A percentile compares a stretch with the other conserved stretches of the same genome.
These are phyloP conservation scores for Thermomyces lanuginosus DNA, from an alignment of 2,329 filamentous ascomycete genomes.

Conservation along the genomic window DNA sequence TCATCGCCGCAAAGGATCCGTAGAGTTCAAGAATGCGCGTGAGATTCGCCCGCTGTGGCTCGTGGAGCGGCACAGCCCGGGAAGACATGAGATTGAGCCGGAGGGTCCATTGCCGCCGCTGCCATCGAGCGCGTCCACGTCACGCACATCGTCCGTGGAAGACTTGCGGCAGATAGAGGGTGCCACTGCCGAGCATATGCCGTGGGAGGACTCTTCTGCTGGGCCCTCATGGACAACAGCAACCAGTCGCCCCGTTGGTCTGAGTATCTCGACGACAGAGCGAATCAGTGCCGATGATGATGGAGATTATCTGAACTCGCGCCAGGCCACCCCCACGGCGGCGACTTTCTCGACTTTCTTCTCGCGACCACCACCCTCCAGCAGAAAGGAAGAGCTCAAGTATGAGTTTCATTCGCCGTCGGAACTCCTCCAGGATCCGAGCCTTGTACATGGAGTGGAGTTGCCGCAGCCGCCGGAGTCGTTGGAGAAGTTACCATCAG, in stretches of 20 bases:
- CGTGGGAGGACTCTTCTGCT: conserved; percentile 17
- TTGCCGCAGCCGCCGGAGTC: conserved; percentile 11
- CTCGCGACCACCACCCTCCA: conserved; percentile 10
- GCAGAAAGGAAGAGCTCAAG: conserved; percentile 24
- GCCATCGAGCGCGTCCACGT: conserved; percentile 35
- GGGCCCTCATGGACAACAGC: conserved; percentile 11
- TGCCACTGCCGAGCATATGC: conserved; percentile 8
- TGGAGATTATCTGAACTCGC: conserved; percentile 41
- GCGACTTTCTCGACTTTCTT: conserved; percentile 26
- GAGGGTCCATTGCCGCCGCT: conserved; percentile 34
- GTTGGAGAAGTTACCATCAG: conserved; percentile 14
- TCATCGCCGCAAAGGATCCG: conserved; percentile 33
- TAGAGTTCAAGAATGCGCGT: conserved; percentile 37
- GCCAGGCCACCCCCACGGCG: conserved; percentile 54
- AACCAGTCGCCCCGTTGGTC: conserved; percentile 13
- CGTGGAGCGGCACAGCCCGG: conserved; percentile 45
- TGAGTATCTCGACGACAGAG: conserved; percentile 21
- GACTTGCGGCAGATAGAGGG: conserved; percentile 18
- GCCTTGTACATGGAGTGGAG: conserved; percentile 9
- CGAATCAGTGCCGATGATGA: conserved; percentile 15
- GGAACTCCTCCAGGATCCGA: conserved; percentile 27
- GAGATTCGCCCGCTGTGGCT: conserved; percentile 74
- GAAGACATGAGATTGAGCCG: conserved; percentile 24
- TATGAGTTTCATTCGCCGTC: conserved; percentile 33
- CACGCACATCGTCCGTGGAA: conserved; percentile 30